phyloP scores from a whole-genome alignment of 108 stramenopile genomes.

The Skeletonema tropicum region DNA sequence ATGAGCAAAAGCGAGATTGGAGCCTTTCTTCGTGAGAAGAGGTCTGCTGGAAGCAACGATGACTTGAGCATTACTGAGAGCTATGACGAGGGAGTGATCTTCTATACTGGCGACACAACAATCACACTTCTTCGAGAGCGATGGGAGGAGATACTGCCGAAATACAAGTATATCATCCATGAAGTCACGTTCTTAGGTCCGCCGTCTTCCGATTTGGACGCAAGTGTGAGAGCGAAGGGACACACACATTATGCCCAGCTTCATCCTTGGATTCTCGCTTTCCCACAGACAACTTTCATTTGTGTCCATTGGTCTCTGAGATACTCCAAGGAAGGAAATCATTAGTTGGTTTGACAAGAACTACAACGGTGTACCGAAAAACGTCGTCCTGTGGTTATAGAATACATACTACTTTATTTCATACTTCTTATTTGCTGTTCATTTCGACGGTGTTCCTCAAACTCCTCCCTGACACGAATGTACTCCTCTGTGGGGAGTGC shows the following conservation, averaged over 20 bases:
- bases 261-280: conserved; percentile 64
- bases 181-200: conserved; percentile 62
- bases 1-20: conserved; percentile 55
- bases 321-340: conserved; percentile 49
- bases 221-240: conserved; percentile 41
- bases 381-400: conserved; percentile 67
- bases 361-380: conserved; percentile 62
- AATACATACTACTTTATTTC: not conserved
- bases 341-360: conserved; percentile 52
- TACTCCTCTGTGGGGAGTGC: conserved; percentile 41
- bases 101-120: conserved; percentile 64
- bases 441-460: conserved; percentile 34
- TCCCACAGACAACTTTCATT: conserved; percentile 62
- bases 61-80: conserved; percentile 49
- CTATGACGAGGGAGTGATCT: conserved; percentile 57
- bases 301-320: conserved; percentile 64
- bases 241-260: conserved; percentile 67
- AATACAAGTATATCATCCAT: conserved; percentile 58
- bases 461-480: conserved; percentile 49
- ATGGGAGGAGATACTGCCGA: conserved; percentile 50
- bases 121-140: conserved; percentile 54
- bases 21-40: conserved; percentile 31
- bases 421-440: not conserved
- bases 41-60: conserved; percentile 1
- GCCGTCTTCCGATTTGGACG: conserved; percentile 49